Evolutionary conservation across 495 filamentous ascomycete genomes (phyloP), one percentile per base, ranked within the genome.

Genomic region (Parachaetomium inaequale): DNA sequence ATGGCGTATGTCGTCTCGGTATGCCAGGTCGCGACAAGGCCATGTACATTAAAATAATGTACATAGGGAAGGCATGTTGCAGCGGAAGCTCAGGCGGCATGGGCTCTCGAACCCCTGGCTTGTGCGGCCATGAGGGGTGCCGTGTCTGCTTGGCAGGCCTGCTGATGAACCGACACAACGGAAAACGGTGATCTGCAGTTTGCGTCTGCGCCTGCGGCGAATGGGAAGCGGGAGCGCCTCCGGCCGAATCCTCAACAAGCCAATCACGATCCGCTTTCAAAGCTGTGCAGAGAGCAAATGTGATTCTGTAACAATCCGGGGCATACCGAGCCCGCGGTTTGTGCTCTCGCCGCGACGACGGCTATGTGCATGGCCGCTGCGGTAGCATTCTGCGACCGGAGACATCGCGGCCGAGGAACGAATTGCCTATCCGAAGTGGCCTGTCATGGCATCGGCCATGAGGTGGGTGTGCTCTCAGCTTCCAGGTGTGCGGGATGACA

Each of bases 141-240:
- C 19, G 21, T 42, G 23, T 3, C 0, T 21, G 43, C 45, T 34
- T 50, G 29, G 29, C 23, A 58, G 0, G n/a, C 34, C 23, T 12
- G 57, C 31, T 58, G 29, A 23, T 51, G 57, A 51, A 43, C 47
- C 49, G 25, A 60, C 58, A 59, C 58, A 59, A 52, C 47, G 58
- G 55, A 47, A 42, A 52, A 31, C 58, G 58, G 52, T 46, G 25
- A 23, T 53, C 26, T 53, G 45, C 55, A 38, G 43, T n/a, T 28
- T 47, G 31, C 29, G 14, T 49, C 43, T 47, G 45, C 2, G 10
- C 6, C 10, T 28, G 43, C 15, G 31, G 8, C 43, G 57, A 59
- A 59, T 59, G 45, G 14, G 56, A 50, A 19, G 56, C 23, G 43
- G 19, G 11, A 28, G 19, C 28, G 21, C 10, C 15, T 60, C 34